Conservation (phyloP, 306 rosid genomes). For the Quercus agrifolia region DNA sequence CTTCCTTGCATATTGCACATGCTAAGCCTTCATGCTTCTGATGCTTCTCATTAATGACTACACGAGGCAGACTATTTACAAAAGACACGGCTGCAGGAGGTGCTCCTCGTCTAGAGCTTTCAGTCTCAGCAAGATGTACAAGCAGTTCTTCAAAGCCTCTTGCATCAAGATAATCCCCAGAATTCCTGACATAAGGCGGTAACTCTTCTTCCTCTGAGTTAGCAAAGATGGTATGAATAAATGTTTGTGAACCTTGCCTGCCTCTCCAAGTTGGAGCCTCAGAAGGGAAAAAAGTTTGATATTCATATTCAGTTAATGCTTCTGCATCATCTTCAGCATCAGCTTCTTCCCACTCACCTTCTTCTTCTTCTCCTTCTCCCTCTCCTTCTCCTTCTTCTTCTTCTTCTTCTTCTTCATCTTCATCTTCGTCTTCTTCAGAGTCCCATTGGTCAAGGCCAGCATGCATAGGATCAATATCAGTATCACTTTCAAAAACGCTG, state of each 20-base stretch:
- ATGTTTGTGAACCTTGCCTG: slow-evolving; percentile 41
- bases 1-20: slow-evolving; percentile 95
- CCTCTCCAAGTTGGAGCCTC: slow-evolving; percentile 40
- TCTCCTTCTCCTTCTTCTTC: background rate
- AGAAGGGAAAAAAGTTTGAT: slow-evolving; percentile 41
- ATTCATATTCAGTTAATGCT: slow-evolving; percentile 36
- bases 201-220: slow-evolving; percentile 43
- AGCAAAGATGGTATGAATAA: slow-evolving; percentile 21
- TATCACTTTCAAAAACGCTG: slow-evolving; percentile 60
- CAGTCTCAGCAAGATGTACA: slow-evolving; percentile 71
- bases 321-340: slow-evolving; percentile 50
- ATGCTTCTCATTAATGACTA: slow-evolving; percentile 57
- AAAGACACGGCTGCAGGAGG: slow-evolving; percentile 76
- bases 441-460: slow-evolving; percentile 73
- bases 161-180: slow-evolving; percentile 66
- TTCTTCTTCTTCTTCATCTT: slow-evolving; percentile 15
- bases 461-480: slow-evolving; percentile 95
- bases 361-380: slow-evolving; percentile 12
- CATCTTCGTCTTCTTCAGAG: slow-evolving; percentile 50
- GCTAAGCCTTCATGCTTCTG: slow-evolving; percentile 56
- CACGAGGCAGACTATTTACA: slow-evolving; percentile 54
- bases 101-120: slow-evolving; percentile 78
- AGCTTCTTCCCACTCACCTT: slow-evolving; percentile 48
- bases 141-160: slow-evolving; percentile 66
- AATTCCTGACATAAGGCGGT: slow-evolving; percentile 42